phyloP scores from a whole-genome alignment of 495 filamentous ascomycete genomes.

The Aspergillus ostianus region DNA sequence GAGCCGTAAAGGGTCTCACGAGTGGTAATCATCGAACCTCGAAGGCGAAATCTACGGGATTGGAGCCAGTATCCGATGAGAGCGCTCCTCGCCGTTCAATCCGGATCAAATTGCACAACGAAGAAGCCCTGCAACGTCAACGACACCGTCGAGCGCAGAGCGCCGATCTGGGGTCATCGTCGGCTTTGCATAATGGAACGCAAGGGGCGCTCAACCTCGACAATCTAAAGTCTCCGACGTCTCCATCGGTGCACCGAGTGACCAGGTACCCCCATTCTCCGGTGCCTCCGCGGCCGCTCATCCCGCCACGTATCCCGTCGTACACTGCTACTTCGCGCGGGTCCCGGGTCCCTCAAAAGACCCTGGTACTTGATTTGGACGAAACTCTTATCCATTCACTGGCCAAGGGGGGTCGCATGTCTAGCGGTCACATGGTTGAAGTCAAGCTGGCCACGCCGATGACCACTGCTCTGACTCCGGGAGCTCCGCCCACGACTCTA shows the following conservation, averaged over 20 bases:
- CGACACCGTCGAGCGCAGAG: conserved; percentile 48
- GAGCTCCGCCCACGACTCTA: conserved; percentile 59
- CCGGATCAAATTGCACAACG: conserved; percentile 85
- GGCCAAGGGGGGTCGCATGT: conserved; percentile 93
- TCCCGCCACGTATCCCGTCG: conserved; percentile 81
- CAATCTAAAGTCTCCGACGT: conserved; percentile 82
- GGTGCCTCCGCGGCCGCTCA: conserved; percentile 82
- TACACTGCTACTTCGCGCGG: conserved; percentile 57
- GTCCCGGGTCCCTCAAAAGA: conserved; percentile 67
- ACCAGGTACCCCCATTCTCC: conserved; percentile 89
- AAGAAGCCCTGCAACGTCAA: conserved; percentile 59
- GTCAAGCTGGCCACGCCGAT: conserved; percentile 75
- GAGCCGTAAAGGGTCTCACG: conserved; percentile 21
- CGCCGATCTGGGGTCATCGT: conserved; percentile 26
- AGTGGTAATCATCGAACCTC: conserved; percentile 36
- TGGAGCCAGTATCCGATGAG: conserved; percentile 52
- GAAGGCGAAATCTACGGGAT: conserved; percentile 51
- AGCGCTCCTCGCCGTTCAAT: conserved; percentile 74
- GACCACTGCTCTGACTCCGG: conserved; percentile 57
- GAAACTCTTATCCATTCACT: conserved; percentile 97
- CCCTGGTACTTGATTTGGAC: conserved; percentile 90
- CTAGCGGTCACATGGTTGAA: conserved; percentile 97
- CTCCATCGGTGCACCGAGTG: conserved; percentile 65
- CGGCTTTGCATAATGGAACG: conserved; percentile 29
- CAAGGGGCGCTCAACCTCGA: conserved; percentile 37